A percentile compares a stretch with the other conserved stretches of the same genome.
These are phyloP conservation scores for Alternaria sp. DNA, from an alignment of 2,329 filamentous ascomycete species.

Conservation along the genomic window DNA sequence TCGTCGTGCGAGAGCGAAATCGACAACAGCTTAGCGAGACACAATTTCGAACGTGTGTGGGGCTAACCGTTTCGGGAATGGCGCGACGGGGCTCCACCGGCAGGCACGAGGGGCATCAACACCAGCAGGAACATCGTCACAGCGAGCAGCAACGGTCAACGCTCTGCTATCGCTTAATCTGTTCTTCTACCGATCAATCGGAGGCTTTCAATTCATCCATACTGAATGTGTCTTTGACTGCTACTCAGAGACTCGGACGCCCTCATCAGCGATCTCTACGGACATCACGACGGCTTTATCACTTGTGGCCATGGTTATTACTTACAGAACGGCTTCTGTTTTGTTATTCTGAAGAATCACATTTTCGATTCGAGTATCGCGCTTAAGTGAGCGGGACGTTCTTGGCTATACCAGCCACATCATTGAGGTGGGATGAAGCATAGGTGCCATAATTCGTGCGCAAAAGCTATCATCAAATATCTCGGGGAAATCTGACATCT, in stretches of 20 bases:
- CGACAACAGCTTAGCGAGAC: constrained; percentile 10
- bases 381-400: neutral
- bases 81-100: constrained; percentile 1
- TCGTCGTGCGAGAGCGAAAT: constrained; percentile 13
- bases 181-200: neutral
- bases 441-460: neutral
- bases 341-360: no score
- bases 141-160: neutral
- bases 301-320: neutral
- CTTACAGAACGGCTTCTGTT: no score
- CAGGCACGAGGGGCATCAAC: neutral
- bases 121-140: constrained; percentile 3
- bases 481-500: neutral
- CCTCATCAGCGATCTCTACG: neutral
- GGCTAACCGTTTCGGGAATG: constrained; percentile 12
- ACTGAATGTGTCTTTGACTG: neutral
- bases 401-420: neutral
- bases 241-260: neutral
- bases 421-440: neutral
- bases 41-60: constrained; percentile 15
- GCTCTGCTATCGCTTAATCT: neutral
- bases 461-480: neutral
- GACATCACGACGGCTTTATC: neutral
- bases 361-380: neutral
- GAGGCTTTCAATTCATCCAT: neutral